Percentiles rank a stretch among this genome's conserved stretches.
These are phyloP conservation scores for Fusarium foetens DNA, from an alignment of 2,329 filamentous ascomycete genomes.

Conservation along the genomic window DNA sequence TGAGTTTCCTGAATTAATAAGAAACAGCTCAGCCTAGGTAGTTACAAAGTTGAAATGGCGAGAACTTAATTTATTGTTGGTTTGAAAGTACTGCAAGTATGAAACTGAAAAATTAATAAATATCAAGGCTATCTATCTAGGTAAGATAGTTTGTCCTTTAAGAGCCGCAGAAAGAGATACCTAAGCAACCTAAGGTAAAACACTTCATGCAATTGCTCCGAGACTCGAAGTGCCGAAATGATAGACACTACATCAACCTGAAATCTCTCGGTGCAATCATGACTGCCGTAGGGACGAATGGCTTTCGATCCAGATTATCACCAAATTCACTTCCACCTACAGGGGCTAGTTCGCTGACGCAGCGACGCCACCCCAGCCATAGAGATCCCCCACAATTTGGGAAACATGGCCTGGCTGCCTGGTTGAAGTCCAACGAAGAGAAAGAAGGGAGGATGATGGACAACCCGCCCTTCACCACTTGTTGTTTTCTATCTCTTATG, in stretches of 20 bases:
- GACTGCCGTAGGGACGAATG: background rate
- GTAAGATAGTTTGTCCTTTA: background rate
- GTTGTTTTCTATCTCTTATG: constrained; percentile 2
- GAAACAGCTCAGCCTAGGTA: background rate
- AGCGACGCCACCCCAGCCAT: constrained; percentile 30
- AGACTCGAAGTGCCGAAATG: constrained; percentile 3
- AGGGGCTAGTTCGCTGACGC: constrained; percentile 24
- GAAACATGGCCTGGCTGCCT: background rate
- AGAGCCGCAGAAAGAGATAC: background rate
- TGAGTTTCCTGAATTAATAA: background rate
- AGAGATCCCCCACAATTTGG: constrained; percentile 25
- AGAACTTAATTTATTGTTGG: background rate
- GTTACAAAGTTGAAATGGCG: background rate
- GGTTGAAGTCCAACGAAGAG: constrained; percentile 1
- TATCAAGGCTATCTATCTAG: background rate
- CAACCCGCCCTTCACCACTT: constrained; percentile 23
- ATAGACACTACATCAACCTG: background rate
- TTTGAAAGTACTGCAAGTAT: background rate
- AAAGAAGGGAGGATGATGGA: constrained; percentile 13
- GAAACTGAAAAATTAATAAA: background rate
- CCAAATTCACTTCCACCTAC: constrained; percentile 10
- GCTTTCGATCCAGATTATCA: background rate
- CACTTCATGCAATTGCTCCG: background rate
- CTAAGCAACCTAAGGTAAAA: background rate
- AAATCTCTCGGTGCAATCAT: background rate